Evolutionary conservation across 306 rosid genomes (phyloP).

Genomic region (Inga oerstediana): DNA sequence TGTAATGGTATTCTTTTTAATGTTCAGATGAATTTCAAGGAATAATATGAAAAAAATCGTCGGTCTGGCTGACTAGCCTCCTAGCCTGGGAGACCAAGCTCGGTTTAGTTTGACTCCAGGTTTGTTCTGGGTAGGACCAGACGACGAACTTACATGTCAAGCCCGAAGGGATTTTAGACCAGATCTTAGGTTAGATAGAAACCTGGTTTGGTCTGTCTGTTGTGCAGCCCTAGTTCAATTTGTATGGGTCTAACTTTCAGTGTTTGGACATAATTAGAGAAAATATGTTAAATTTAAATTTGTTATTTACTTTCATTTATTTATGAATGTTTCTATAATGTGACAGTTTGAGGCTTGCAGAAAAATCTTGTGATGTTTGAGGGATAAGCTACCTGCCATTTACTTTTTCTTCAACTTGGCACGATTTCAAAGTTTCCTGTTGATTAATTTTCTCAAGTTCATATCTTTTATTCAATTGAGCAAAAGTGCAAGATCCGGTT

Average conservation of each 20-base stretch:
- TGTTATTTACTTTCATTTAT: neutral
- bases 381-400: neutral
- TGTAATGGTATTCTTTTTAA: neutral
- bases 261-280: neutral
- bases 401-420: neutral
- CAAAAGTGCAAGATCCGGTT: conserved; percentile 23
- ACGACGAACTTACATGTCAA: neutral
- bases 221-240: neutral
- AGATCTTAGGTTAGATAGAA: neutral
- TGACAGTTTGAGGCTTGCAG: neutral
- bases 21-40: neutral
- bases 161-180: neutral
- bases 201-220: neutral
- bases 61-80: no score
- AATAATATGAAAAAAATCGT: no score
- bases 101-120: no score
- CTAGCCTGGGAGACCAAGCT: no score
- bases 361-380: neutral
- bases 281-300: neutral
- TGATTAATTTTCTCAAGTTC: conserved; percentile 21
- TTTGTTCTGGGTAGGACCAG: neutral
- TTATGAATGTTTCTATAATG: neutral
- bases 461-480: conserved; percentile 1
- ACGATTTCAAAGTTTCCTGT: conserved; percentile 2
- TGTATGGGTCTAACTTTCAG: neutral